Percentiles rank a stretch among this genome's conserved stretches.
Evolutionary conservation across 2,329 filamentous ascomycete genomes (phyloP).

Genomic region (Lojkania enalia): DNA sequence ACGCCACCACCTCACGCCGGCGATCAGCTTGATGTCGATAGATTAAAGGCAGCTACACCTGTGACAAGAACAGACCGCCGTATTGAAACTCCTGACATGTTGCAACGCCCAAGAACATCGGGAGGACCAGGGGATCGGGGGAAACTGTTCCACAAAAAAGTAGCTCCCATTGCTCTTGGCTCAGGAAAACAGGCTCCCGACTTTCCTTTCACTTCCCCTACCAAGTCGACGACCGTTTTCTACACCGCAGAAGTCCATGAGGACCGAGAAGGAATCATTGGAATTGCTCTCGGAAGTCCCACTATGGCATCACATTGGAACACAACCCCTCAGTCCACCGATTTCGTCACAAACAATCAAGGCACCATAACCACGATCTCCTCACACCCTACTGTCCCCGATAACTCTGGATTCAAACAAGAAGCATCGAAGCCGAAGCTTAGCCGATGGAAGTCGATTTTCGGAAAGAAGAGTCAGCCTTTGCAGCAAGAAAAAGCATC

Average conservation of each 20-base stretch:
- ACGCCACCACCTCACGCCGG: slow-evolving; percentile 26
- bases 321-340: slow-evolving; percentile 23
- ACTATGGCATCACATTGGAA: slow-evolving; percentile 37
- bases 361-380: slow-evolving; percentile 24
- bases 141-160: slow-evolving; percentile 42
- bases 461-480: slow-evolving; percentile 35
- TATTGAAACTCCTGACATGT: slow-evolving; percentile 35
- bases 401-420: slow-evolving; percentile 10
- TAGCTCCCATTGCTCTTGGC: slow-evolving; percentile 23
- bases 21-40: slow-evolving; percentile 33
- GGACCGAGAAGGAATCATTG: slow-evolving; percentile 38
- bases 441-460: slow-evolving; percentile 46
- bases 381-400: slow-evolving; percentile 14
- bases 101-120: slow-evolving; percentile 40
- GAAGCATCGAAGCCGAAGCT: slow-evolving; percentile 39
- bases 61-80: slow-evolving; percentile 27
- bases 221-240: slow-evolving; percentile 35
- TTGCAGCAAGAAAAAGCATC: slow-evolving; percentile 27
- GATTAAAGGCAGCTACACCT: slow-evolving; percentile 36
- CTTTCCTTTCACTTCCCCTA: slow-evolving; percentile 32
- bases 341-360: slow-evolving; percentile 19
- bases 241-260: slow-evolving; percentile 34
- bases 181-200: slow-evolving; percentile 28
- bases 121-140: slow-evolving; percentile 38
- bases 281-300: slow-evolving; percentile 46